Evolutionary conservation across 768 basidiomycete genomes (phyloP).

Genomic region (Arthromyces matolae): DNA sequence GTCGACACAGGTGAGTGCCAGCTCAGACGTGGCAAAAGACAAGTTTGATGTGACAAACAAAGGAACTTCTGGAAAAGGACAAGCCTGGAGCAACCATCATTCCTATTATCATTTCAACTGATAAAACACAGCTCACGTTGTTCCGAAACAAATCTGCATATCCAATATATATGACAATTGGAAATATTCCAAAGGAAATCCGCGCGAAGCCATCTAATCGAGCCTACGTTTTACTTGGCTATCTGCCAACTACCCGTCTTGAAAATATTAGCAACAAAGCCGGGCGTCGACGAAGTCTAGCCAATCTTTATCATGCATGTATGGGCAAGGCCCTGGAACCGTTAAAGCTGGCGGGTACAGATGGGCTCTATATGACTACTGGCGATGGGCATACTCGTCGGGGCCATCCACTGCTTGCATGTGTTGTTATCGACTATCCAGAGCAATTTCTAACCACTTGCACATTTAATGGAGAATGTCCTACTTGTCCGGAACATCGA

Average conservation of each 20-base stretch:
- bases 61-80: conserved; percentile 14
- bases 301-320: conserved; percentile 36
- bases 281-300: conserved; percentile 19
- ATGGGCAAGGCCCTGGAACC: conserved; percentile 28
- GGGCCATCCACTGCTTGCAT: conserved; percentile 37
- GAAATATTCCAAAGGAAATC: conserved; percentile 35
- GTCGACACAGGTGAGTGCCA: conserved; percentile 36
- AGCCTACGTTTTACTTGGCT: conserved; percentile 34
- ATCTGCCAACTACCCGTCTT: conserved; percentile 35
- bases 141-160: too few relatives aligned
- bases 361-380: conserved; percentile 22
- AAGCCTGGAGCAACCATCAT: conserved; percentile 26
- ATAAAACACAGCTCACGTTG: too few relatives aligned
- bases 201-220: conserved; percentile 29
- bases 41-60: background rate
- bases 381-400: conserved; percentile 31
- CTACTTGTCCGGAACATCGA: conserved; percentile 17
- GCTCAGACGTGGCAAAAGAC: background rate
- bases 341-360: conserved; percentile 19
- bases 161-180: conserved; percentile 41
- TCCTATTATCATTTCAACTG: conserved; percentile 38
- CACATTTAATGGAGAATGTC: conserved; percentile 24
- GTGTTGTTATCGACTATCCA: conserved; percentile 36
- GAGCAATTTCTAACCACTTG: conserved; percentile 38
- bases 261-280: conserved; percentile 27